phyloP scores from a whole-genome alignment of 352 stramenopile species.

The Globisporangium paddicum region DNA sequence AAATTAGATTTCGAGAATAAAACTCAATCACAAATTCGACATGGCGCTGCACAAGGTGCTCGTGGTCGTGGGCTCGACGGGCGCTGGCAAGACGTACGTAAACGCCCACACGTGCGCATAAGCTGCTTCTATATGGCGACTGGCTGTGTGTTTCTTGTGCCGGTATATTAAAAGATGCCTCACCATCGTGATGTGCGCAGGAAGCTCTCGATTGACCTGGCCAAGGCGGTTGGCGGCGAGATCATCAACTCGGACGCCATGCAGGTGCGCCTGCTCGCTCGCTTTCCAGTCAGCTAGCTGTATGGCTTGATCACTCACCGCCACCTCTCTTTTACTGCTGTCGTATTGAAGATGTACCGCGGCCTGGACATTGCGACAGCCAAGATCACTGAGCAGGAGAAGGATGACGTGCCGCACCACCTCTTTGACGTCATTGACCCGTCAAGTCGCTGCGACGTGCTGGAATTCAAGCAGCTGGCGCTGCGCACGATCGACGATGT shows the following conservation, averaged over 20 bases:
- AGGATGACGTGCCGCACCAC: conserved; percentile 87
- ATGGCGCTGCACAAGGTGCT: conserved; percentile 74
- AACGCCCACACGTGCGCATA: too few species aligned
- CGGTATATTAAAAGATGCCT: too few species aligned
- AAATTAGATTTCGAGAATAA: too few species aligned
- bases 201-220: conserved; percentile 90
- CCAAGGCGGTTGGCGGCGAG: conserved; percentile 84
- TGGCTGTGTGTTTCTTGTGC: too few species aligned
- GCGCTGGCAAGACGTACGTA: conserved; percentile 91
- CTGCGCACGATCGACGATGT: conserved; percentile 82
- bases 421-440: conserved; percentile 85
- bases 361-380: conserved; percentile 87
- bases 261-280: conserved; percentile 38
- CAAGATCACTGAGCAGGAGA: conserved; percentile 83
- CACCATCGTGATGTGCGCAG: too few species aligned
- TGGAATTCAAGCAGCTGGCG: conserved; percentile 78
- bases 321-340: conserved; percentile 14
- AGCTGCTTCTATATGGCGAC: too few species aligned
- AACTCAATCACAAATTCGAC: neutral
- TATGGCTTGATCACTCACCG: too few species aligned
- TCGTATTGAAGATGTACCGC: conserved; percentile 90
- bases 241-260: conserved; percentile 92
- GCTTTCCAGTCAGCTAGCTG: neutral
- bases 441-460: conserved; percentile 65
- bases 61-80: conserved; percentile 89